These are phyloP conservation scores for Penicillium coffeae DNA, from an alignment of 495 filamentous ascomycete genomes.

Conservation along the genomic window DNA sequence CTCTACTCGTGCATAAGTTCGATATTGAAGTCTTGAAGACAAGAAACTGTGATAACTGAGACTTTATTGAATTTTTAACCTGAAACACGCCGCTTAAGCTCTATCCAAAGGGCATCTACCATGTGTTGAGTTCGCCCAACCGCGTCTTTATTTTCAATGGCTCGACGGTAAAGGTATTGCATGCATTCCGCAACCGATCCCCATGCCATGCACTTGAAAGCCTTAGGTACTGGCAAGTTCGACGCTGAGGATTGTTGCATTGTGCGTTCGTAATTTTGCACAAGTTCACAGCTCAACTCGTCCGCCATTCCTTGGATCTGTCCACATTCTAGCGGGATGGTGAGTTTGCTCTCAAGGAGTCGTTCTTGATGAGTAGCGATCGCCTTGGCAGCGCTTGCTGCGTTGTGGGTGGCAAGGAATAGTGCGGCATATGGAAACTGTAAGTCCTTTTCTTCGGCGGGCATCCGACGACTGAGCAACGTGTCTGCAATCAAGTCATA, in stretches of 20 bases:
- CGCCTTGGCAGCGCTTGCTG: conserved; percentile 28
- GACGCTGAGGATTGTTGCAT: conserved; percentile 9
- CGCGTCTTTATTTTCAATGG: conserved; percentile 35
- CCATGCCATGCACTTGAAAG: conserved; percentile 38
- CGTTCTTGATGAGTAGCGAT: conserved; percentile 20
- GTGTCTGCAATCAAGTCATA: conserved; percentile 39
- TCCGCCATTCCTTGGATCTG: conserved; percentile 63
- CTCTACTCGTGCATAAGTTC: too few relatives aligned
- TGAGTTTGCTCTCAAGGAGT: conserved; percentile 20
- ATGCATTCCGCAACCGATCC: conserved; percentile 34
- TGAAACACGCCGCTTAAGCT: conserved; percentile 39
- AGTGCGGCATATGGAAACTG: conserved; percentile 32
- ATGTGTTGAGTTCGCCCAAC: conserved; percentile 30
- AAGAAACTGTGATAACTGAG: too few relatives aligned
- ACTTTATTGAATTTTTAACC: conserved; percentile 9
- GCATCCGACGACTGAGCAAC: conserved; percentile 21
- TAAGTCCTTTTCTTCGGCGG: conserved; percentile 8
- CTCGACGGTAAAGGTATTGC: conserved; percentile 33
- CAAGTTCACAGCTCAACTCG: conserved; percentile 30
- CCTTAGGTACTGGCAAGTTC: conserved; percentile 20
- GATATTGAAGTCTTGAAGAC: not conserved
- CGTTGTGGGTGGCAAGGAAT: conserved; percentile 42
- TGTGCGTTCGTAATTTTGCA: conserved; percentile 23
- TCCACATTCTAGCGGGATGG: conserved; percentile 29
- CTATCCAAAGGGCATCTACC: conserved; percentile 20